Percentiles rank a stretch among this genome's conserved stretches.
These are phyloP conservation scores for Xylariales sp. DNA, from an alignment of 2,329 filamentous ascomycete species.

Conservation along the genomic window DNA sequence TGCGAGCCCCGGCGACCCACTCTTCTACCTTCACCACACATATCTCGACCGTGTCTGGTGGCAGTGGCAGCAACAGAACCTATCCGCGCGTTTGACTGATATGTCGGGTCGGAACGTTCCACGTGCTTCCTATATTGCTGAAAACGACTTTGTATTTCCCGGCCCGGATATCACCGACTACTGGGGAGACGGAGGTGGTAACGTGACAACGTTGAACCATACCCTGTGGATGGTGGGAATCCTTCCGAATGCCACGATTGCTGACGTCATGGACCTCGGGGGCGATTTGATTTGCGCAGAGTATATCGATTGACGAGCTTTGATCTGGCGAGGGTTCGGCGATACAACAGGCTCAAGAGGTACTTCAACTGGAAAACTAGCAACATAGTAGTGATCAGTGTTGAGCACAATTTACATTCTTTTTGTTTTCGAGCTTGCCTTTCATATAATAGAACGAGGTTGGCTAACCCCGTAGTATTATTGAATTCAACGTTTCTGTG, in stretches of 20 bases:
- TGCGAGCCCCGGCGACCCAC: constrained; percentile 24
- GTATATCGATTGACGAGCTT: constrained; percentile 13
- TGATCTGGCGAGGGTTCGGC: too few relatives aligned
- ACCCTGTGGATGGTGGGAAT: constrained; percentile 21
- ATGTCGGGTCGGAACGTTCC: constrained; percentile 8
- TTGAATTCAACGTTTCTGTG: too few relatives aligned
- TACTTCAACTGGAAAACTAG: too few relatives aligned
- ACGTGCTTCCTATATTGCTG: background rate
- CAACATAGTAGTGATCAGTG: too few relatives aligned
- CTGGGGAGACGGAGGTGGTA: constrained; percentile 22
- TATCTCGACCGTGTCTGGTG: constrained; percentile 21
- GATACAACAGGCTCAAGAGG: too few relatives aligned
- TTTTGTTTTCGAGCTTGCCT: too few relatives aligned
- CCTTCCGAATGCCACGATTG: constrained; percentile 22
- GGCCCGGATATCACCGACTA: constrained; percentile 10
- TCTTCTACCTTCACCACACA: constrained; percentile 22
- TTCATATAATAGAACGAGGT: too few relatives aligned
- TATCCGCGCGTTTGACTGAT: constrained; percentile 14
- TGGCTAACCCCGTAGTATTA: too few relatives aligned
- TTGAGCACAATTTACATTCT: too few relatives aligned
- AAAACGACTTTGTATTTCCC: constrained; percentile 3
- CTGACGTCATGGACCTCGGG: constrained; percentile 20
- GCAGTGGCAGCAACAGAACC: constrained; percentile 18
- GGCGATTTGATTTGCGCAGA: constrained; percentile 18
- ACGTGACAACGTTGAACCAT: constrained; percentile 22